These are phyloP conservation scores for Brassica balearica DNA, from an alignment of 441 rosid genomes.

Conservation along the genomic window DNA sequence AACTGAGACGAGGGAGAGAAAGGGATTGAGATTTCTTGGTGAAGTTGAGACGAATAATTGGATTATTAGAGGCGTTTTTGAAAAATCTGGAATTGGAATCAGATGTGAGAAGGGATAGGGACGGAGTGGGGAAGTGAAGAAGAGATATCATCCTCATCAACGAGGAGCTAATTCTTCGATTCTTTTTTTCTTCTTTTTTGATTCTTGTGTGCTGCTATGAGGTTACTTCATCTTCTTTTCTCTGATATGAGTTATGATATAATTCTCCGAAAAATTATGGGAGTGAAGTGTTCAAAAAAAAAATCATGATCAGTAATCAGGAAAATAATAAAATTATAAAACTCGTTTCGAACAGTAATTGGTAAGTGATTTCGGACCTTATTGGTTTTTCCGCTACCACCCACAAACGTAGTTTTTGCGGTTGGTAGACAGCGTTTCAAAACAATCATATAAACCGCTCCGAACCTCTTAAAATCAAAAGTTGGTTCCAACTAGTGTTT, in stretches of 20 bases:
- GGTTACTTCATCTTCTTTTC: background rate
- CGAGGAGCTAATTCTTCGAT: conserved; percentile 14
- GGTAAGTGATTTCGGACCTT: background rate
- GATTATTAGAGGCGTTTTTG: conserved; percentile 45
- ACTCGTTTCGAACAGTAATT: background rate
- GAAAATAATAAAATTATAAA: background rate
- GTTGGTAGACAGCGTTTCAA: no score
- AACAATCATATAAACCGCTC: no score
- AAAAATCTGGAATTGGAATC: conserved; percentile 31
- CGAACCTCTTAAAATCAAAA: no score
- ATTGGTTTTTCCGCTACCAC: background rate
- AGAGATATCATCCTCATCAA: conserved; percentile 48
- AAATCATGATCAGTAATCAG: background rate
- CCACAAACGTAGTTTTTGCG: background rate
- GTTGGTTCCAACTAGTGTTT: no score
- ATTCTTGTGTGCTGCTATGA: background rate
- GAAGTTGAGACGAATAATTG: conserved; percentile 26
- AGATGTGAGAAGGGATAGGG: conserved; percentile 46
- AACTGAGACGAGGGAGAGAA: conserved; percentile 24
- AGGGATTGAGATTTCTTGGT: conserved; percentile 18
- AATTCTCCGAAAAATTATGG: background rate
- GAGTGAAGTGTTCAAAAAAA: background rate
- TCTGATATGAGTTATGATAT: background rate
- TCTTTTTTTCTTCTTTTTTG: background rate
- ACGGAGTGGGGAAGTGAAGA: conserved; percentile 42